Conservation (phyloP, 345 rosid genomes). For the Euphorbia lathyris region DNA sequence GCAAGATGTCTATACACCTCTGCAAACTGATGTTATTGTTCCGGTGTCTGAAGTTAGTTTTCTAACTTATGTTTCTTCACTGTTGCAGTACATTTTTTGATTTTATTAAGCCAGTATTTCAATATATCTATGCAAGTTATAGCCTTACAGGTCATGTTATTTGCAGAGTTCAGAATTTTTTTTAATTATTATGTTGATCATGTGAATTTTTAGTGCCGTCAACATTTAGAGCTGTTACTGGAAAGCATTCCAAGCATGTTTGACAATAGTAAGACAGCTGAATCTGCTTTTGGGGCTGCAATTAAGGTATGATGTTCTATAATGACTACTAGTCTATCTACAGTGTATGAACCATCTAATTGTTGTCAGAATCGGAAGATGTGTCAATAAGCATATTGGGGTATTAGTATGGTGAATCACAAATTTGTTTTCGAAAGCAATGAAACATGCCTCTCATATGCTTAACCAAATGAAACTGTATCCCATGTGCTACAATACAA, state of each 20-base stretch:
- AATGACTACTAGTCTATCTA: not conserved
- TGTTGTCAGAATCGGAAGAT: not conserved
- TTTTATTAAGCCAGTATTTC: conserved; percentile 1
- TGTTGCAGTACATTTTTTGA: not conserved
- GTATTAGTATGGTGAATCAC: not conserved
- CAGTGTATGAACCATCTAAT: not conserved
- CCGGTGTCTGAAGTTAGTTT: conserved; percentile 80
- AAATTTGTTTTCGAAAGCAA: not conserved
- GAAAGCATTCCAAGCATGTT: conserved; percentile 97
- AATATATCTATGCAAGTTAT: not conserved
- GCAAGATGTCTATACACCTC: conserved; percentile 95
- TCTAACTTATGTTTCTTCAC: not conserved
- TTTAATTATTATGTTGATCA: conserved; percentile 3
- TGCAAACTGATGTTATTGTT: conserved; percentile 87
- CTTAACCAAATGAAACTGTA: not conserved
- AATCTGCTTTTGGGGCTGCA: conserved; percentile 99
- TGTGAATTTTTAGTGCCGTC: conserved; percentile 68
- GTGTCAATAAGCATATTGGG: not conserved
- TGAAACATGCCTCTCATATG: not conserved
- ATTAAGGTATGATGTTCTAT: conserved; percentile 56
- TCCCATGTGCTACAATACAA: not conserved
- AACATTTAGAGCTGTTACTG: conserved; percentile 85
- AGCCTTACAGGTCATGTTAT: not conserved
- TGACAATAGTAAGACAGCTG: conserved; percentile 75
- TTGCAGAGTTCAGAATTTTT: not conserved